Evolutionary conservation across 495 filamentous ascomycete genomes (phyloP).

Genomic region (Thermochaetoides thermophila): DNA sequence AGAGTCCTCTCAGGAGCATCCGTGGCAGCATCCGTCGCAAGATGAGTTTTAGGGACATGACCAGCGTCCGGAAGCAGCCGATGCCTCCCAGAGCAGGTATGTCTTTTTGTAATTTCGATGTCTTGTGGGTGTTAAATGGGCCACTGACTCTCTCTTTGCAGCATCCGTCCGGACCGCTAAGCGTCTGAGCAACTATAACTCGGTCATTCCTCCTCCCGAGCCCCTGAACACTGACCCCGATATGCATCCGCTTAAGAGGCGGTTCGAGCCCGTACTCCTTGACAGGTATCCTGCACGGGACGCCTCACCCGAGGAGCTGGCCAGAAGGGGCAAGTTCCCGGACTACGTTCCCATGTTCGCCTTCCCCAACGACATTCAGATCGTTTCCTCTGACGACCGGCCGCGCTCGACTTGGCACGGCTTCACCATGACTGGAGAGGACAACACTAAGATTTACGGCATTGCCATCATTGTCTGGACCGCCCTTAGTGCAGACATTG

Average conservation of each 20-base stretch:
- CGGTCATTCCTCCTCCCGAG: conserved; percentile 86
- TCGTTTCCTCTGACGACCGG: conserved; percentile 87
- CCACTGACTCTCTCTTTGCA: conserved; percentile 22
- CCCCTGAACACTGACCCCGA: conserved; percentile 78
- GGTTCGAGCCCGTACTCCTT: conserved; percentile 85
- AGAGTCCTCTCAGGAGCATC: conserved; percentile 36
- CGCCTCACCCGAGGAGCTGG: conserved; percentile 60
- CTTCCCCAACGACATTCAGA: conserved; percentile 93
- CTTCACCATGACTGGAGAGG: conserved; percentile 90
- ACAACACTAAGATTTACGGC: conserved; percentile 82
- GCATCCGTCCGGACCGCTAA: conserved; percentile 82
- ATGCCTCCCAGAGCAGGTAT: conserved; percentile 58
- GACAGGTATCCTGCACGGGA: conserved; percentile 82
- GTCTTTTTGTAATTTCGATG: too few species aligned
- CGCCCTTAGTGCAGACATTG: conserved; percentile 63
- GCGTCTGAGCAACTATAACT: conserved; percentile 93
- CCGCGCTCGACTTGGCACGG: conserved; percentile 95
- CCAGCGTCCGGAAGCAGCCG: conserved; percentile 80
- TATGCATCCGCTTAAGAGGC: conserved; percentile 87
- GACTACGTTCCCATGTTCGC: conserved; percentile 99
- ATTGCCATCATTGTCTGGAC: conserved; percentile 90
- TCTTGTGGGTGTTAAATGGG: too few species aligned
- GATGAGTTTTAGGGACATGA: conserved; percentile 87
- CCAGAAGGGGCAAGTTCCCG: conserved; percentile 75
- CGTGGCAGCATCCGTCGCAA: conserved; percentile 71